A percentile compares a stretch with the other conserved stretches of the same genome.
Conservation (phyloP, 352 stramenopile genomes). For the Pythium scleroteichum region DNA sequence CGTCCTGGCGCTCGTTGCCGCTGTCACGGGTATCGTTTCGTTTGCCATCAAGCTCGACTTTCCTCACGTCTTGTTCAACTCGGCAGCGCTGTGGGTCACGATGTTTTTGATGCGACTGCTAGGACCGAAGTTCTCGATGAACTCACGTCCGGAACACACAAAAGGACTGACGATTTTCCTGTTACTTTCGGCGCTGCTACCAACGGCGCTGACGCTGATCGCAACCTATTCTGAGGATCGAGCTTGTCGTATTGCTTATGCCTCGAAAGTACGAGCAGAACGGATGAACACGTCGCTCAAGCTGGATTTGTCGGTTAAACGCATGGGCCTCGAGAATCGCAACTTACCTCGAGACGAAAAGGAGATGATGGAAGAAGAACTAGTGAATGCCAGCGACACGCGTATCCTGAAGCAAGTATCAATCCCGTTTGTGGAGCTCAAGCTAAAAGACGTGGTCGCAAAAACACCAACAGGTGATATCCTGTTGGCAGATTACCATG, state of each 20-base stretch:
- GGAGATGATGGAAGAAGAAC: slow-evolving; percentile 51
- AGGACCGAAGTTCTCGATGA: slow-evolving; percentile 52
- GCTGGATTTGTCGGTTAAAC: slow-evolving; percentile 73
- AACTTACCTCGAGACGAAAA: slow-evolving; percentile 62
- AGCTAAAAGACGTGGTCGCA: slow-evolving; percentile 72
- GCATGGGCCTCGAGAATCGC: slow-evolving; percentile 64
- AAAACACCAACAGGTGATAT: slow-evolving; percentile 70
- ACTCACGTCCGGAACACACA: slow-evolving; percentile 38
- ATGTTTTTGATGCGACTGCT: slow-evolving; percentile 52
- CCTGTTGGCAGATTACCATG: slow-evolving; percentile 72
- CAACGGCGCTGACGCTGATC: slow-evolving; percentile 61
- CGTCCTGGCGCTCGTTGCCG: slow-evolving; percentile 54
- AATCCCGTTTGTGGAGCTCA: slow-evolving; percentile 75
- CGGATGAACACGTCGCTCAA: slow-evolving; percentile 84
- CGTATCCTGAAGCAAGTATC: slow-evolving; percentile 63
- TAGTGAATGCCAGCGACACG: slow-evolving; percentile 48
- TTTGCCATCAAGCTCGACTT: slow-evolving; percentile 81
- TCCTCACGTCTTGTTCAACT: slow-evolving; percentile 61
- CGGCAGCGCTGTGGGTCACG: slow-evolving; percentile 53
- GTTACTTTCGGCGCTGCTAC: slow-evolving; percentile 66
- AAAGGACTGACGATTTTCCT: slow-evolving; percentile 58
- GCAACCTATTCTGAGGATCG: slow-evolving; percentile 81
- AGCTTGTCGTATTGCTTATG: slow-evolving; percentile 64
- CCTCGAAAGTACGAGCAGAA: slow-evolving; percentile 70
- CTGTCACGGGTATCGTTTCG: slow-evolving; percentile 66